These are phyloP conservation scores for Syncephalastrum monosporum DNA, from an alignment of 371 early-diverging fungal species.

Conservation along the genomic window DNA sequence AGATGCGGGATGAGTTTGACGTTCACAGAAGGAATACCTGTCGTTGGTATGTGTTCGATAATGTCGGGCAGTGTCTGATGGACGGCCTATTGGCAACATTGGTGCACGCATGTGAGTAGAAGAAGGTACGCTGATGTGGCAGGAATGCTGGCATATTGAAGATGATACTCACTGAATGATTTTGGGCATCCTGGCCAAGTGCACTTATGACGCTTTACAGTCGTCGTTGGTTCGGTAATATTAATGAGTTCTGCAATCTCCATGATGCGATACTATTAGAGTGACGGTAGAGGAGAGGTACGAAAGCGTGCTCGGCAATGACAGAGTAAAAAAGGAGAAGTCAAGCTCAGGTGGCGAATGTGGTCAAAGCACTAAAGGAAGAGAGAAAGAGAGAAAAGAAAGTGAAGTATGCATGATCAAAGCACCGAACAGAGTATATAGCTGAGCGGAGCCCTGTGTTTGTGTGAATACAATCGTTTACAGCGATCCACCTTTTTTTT, in stretches of 20 bases:
- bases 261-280: conserved; percentile 25
- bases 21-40: conserved; percentile 28
- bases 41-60: conserved; percentile 78
- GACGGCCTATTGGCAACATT: conserved; percentile 38
- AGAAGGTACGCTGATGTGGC: background rate
- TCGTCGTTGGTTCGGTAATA: conserved; percentile 35
- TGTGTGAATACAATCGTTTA: background rate
- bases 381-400: conserved; percentile 7
- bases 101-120: conserved; percentile 1
- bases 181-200: conserved; percentile 30
- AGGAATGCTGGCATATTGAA: background rate
- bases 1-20: conserved; percentile 7
- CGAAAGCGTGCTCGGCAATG: background rate
- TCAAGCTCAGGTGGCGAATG: background rate
- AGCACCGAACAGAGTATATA: conserved; percentile 2
- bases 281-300: background rate
- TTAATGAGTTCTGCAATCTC: conserved; percentile 66
- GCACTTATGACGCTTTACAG: conserved; percentile 30
- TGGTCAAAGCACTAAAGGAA: background rate
- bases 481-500: conserved; percentile 2
- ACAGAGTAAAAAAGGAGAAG: background rate
- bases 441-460: conserved; percentile 10
- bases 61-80: conserved; percentile 77
- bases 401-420: background rate
- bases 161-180: conserved; percentile 25